Percentiles rank a stretch among this genome's conserved stretches.
Conservation (phyloP, 2,329 filamentous ascomycete species). For the Trematosphaeria pertusa region DNA sequence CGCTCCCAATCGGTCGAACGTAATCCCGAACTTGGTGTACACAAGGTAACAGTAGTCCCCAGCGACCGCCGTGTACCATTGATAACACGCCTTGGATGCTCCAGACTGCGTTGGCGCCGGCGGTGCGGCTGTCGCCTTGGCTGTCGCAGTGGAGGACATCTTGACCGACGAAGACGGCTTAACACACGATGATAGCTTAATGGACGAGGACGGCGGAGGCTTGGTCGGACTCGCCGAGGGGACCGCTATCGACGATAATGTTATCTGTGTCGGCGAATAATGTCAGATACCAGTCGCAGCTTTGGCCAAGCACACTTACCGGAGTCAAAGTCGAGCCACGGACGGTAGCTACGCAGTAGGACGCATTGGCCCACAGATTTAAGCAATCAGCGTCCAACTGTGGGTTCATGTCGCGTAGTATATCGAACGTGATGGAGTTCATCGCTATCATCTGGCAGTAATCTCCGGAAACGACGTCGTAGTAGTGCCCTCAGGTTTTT, state of each 20-base stretch:
- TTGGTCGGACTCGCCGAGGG: constrained; percentile 2
- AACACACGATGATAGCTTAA: background rate
- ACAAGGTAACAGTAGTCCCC: constrained; percentile 1
- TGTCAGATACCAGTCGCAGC: constrained; percentile 1
- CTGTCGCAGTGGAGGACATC: constrained; percentile 4
- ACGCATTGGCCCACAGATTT: constrained; percentile 9
- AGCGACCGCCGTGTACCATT: constrained; percentile 2
- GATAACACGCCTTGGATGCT: constrained; percentile 3
- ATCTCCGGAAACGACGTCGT: constrained; percentile 3
- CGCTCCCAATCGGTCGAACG: constrained; percentile 1
- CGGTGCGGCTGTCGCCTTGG: constrained; percentile 3
- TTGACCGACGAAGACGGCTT: constrained; percentile 1
- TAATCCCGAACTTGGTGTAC: constrained; percentile 5
- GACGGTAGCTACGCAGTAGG: constrained; percentile 8
- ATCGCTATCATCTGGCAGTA: constrained; percentile 7
- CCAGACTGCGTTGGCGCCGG: constrained; percentile 6
- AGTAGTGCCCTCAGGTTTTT: constrained; percentile 5
- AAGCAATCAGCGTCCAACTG: constrained; percentile 4
- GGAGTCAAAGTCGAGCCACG: constrained; percentile 4
- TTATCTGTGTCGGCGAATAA: background rate
- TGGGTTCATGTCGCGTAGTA: constrained; percentile 1
- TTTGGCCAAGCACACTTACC: constrained; percentile 2
- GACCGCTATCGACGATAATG: constrained; percentile 1
- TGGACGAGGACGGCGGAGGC: constrained; percentile 4
- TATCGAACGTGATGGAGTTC: constrained; percentile 5